Evolutionary conservation across 179 eudicot species (phyloP), one percentile per base, ranked within the genome.

Genomic region (Nepenthes alata): DNA sequence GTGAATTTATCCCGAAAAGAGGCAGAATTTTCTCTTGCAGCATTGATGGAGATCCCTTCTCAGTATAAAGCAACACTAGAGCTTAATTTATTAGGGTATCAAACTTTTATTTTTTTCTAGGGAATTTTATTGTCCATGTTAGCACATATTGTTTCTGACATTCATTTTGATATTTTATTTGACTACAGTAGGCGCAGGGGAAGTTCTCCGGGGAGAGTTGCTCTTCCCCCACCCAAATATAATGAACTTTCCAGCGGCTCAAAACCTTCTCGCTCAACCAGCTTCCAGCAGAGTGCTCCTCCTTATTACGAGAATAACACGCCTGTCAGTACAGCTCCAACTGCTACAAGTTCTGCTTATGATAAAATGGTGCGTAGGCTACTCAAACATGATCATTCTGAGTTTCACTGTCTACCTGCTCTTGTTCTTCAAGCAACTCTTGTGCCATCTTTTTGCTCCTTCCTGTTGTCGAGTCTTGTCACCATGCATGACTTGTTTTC

Each of bases 211-310:
- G 63, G 62, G 53, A 73, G 86, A 72, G 64, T 79, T 67, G 72
- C 89, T 38, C 84, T 79, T 35, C 89, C 89, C 11, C 89, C 89
- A 52, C 89, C 89, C 14, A 60, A 63, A 39, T 56, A 62, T 51
- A 68, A 70, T 48, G 65, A 72, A 7, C 35, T 71, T 44, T 67
- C 53, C 67, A 58, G 72, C 47, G 62, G 67, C 58, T 63, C 75
- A 53, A 72, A 70, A 61, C 61, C 79, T 63, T 74, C 72, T 41
- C 54, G 15, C 0, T 49, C 74, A 55, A 57, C 65, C 49, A 74
- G 70, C 61, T 76, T 65, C 53, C 69, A 67, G 51, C 53, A 64
- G 57, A 66, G 74, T 63, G 12, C 71, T 5, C 52, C 72, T 39
- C 55, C 71, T 50, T 66, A 66, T 71, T 55, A 59, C 55, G 62